Evolutionary conservation across 1,284 basidiomycete species (phyloP), one percentile per base, ranked within the genome.

Genomic region (Cystobasidium slooffiae): DNA sequence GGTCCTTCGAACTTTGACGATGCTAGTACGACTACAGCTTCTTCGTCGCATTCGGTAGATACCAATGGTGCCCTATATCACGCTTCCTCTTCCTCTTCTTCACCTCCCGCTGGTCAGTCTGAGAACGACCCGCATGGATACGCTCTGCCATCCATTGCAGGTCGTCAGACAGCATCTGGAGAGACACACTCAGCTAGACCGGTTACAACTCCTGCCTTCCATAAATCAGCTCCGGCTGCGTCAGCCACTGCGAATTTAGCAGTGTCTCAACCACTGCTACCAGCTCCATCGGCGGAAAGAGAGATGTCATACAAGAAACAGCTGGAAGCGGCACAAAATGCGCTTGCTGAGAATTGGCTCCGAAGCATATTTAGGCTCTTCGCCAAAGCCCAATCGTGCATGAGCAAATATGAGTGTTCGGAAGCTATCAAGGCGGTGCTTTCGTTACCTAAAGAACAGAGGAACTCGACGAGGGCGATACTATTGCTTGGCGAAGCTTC

Each of bases 401-500:
- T 94, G 78, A 87, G 90, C 43, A 82, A 87, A 79, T 97, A 91
- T 82, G 88, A 93, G 78, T 91, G 89, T 77, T 85, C 87, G 77
- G 85, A 85, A 78, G 93, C 90, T 79, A 82, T 96, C 49, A 86
- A 86, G 52, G 89, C 91, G 80, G 84, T 97, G 58, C 90, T 91
- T 79, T 84, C 86, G 77, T 84, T 97, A 77, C 92, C 93, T n/a
- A 82, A 85, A 70, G 86, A 87, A 69, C 89, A 95, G 76, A 89
- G 92, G 81, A 84, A 87, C 41, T 76, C 64, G 89, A 90, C 53
- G 86, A 90, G 64, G 89, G 88, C 85, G 14, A 43, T 94, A 80
- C 88, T 89, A 31, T 88, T 94, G 85, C 87, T 91, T 39, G 94
- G 91, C 6, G 87, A 88, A 81, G 91, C 91, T 49, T 90, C 92